A percentile compares a stretch with the other conserved stretches of the same genome.
phyloP scores from a whole-genome alignment of 139 green algal genomes.

The Picochlorum sp. region DNA sequence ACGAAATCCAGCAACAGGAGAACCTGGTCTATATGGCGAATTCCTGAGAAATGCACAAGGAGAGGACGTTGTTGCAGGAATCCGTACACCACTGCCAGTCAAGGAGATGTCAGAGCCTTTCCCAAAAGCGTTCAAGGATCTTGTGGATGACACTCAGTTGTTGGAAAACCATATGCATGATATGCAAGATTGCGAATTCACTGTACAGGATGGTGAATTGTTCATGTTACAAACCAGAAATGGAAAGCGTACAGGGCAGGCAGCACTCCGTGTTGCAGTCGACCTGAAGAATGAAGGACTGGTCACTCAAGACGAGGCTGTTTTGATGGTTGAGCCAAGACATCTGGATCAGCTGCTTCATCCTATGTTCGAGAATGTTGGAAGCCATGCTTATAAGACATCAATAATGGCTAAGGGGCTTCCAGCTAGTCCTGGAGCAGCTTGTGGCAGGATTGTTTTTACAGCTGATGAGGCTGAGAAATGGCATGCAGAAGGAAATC shows the following conservation, averaged over 20 bases:
- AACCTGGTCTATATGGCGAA: constrained; percentile 73
- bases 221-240: constrained; percentile 85
- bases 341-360: constrained; percentile 88
- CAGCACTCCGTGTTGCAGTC: constrained; percentile 67
- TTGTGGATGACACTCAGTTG: constrained; percentile 54
- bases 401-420: constrained; percentile 66
- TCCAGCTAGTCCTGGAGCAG: constrained; percentile 72
- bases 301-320: constrained; percentile 38
- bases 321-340: constrained; percentile 73
- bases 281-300: constrained; percentile 62
- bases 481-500: constrained; percentile 39
- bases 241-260: constrained; percentile 78
- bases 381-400: constrained; percentile 38
- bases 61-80: constrained; percentile 84
- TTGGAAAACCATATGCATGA: constrained; percentile 79
- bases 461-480: constrained; percentile 67
- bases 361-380: constrained; percentile 58
- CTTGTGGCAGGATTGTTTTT: constrained; percentile 78
- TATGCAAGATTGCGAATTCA: constrained; percentile 92
- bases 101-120: constrained; percentile 55
- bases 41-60: constrained; percentile 83
- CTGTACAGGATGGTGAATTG: constrained; percentile 70
- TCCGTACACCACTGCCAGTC: constrained; percentile 75
- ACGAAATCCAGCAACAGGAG: constrained; percentile 65
- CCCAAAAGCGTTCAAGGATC: constrained; percentile 63